These are phyloP conservation scores for Leccinum variicolor DNA, from an alignment of 768 basidiomycete species.

Conservation along the genomic window DNA sequence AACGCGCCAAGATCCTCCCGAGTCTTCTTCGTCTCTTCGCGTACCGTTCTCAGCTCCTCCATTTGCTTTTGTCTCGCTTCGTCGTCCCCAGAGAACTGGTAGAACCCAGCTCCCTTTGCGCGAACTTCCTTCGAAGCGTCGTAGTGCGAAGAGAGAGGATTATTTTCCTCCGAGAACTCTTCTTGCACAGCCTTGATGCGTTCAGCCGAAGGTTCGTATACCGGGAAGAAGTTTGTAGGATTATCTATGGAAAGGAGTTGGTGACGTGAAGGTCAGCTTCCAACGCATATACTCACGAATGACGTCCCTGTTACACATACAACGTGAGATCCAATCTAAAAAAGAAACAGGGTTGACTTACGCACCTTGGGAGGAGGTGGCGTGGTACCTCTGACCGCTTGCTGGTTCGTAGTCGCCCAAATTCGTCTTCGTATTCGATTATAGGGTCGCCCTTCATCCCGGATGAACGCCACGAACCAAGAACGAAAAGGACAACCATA, in stretches of 20 bases:
- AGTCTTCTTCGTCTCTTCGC: conserved; percentile 68
- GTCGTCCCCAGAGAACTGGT: conserved; percentile 87
- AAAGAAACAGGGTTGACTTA: conserved; percentile 30
- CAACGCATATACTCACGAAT: conserved; percentile 42
- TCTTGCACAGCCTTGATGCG: conserved; percentile 72
- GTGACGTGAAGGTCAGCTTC: neutral
- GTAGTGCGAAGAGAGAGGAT: conserved; percentile 74
- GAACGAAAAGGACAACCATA: conserved; percentile 16
- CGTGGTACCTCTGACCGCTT: conserved; percentile 76
- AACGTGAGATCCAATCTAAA: neutral
- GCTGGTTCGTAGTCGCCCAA: conserved; percentile 70
- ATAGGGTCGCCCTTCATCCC: conserved; percentile 63
- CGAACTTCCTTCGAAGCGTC: conserved; percentile 82
- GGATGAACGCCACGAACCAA: neutral
- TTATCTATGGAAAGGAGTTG: conserved; percentile 49
- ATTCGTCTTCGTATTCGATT: conserved; percentile 85
- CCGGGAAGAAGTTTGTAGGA: conserved; percentile 82
- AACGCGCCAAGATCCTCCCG: conserved; percentile 59
- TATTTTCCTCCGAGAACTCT: conserved; percentile 62
- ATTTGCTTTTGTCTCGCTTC: conserved; percentile 74
- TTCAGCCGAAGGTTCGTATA: conserved; percentile 82
- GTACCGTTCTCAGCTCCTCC: conserved; percentile 68
- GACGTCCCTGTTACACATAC: conserved; percentile 44
- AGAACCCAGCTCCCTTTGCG: conserved; percentile 86
- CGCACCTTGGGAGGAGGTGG: conserved; percentile 52